These are phyloP conservation scores for Trichoderma lentiforme DNA, from an alignment of 2,329 filamentous ascomycete genomes.

Conservation along the genomic window DNA sequence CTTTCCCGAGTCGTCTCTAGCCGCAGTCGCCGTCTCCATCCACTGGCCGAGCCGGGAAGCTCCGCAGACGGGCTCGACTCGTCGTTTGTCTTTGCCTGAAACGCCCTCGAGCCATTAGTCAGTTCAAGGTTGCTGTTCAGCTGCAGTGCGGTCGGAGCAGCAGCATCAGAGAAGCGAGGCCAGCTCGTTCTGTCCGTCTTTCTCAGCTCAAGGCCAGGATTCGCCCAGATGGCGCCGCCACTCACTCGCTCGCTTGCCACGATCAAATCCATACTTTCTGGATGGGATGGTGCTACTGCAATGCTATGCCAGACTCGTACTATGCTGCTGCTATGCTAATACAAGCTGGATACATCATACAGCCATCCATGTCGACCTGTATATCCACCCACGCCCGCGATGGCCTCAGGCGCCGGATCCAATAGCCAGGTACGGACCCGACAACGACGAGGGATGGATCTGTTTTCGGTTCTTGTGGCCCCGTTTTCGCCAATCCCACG, in stretches of 20 bases:
- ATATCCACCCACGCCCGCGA: conserved; percentile 7
- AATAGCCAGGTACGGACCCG: conserved; percentile 17
- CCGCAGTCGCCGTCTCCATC: neutral
- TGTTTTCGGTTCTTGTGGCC: conserved; percentile 13
- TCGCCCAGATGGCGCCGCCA: neutral
- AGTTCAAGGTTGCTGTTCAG: neutral
- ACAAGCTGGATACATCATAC: neutral
- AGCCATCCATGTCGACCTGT: neutral
- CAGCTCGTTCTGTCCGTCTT: neutral
- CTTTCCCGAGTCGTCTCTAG: neutral
- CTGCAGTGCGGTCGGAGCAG: neutral
- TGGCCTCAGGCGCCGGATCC: conserved; percentile 14
- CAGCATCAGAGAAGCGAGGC: neutral
- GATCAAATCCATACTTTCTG: neutral
- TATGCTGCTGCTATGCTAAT: neutral
- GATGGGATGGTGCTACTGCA: neutral
- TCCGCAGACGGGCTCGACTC: conserved; percentile 9
- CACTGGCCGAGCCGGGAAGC: neutral
- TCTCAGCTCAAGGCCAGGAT: neutral
- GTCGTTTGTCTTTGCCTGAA: conserved; percentile 13
- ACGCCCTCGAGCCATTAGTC: neutral
- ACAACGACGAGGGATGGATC: conserved; percentile 8
- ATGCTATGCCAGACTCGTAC: neutral
- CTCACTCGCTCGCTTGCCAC: neutral
- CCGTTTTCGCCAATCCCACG: conserved; percentile 16